Base-by-base conservation (phyloP, 805 yeast genomes). In the Nakazawaea wyomingensis region DNA sequence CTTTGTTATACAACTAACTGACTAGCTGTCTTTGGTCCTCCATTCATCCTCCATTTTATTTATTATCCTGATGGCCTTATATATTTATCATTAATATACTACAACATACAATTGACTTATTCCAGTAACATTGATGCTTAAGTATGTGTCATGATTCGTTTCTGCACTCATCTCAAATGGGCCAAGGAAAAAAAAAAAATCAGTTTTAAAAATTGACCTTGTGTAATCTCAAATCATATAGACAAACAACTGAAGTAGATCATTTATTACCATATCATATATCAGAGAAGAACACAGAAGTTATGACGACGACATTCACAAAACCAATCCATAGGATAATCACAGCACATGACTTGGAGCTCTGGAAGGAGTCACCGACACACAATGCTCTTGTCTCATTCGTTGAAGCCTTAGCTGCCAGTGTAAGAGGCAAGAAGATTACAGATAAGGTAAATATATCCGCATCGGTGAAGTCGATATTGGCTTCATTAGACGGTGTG, bases 381-480 rank as follows among this genome's bases (percentile, higher is more conserved):
- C 77, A 77, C 54, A 49, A 59, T 0, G 68, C 65, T 3, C 50
- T 91, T 1, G 48, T 84, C 3, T 56, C 54, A 0, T 89, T 85
- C 54, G 69, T 89, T 1, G 60, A 59, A 16, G 60, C 62, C 1
- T 64, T 91, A 32, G 88, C 88, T 34, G 62, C 64, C 1, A 70
- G 89, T 18, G 91, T 87, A 1, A 61, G 56, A 17, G 95, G 91
- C 9, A 65, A 59, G 36, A 66, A 76, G 14, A 71, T 81, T 34
- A 77, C 78, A 37, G 75, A 70, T 28, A 50, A 50, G 1, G 68
- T 72, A 33, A 60, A 65, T 0, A 55, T 64, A 3, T 67, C 78
- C 2, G 46, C 48, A 1, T 37, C 56, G 0, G 59, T 72, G 1
- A 46, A 54, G 1, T 48, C 61, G 0, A 45, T 82, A 4, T 45